A percentile compares a stretch with the other conserved stretches of the same genome.
These are phyloP conservation scores for Coniophora puteana DNA, from an alignment of 1,284 basidiomycete genomes.

Conservation along the genomic window DNA sequence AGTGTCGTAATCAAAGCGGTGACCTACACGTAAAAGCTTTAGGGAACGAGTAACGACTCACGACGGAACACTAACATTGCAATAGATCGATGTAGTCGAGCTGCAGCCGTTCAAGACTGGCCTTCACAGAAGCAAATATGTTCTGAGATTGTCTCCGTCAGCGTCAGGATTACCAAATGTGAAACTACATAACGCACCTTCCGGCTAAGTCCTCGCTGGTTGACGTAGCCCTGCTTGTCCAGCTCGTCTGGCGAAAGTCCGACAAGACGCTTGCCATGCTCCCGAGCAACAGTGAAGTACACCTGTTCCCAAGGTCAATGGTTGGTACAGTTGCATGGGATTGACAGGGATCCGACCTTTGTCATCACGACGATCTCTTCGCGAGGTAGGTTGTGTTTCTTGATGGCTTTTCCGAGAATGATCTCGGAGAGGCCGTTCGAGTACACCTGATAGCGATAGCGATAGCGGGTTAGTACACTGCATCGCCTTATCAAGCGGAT, in stretches of 20 bases:
- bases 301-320: slow-evolving; percentile 22
- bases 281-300: slow-evolving; percentile 32
- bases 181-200: slow-evolving; percentile 34
- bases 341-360: slow-evolving; percentile 41
- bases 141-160: slow-evolving; percentile 33
- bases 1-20: slow-evolving; percentile 27
- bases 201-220: slow-evolving; percentile 51
- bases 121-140: slow-evolving; percentile 73
- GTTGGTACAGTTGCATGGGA: not conserved
- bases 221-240: slow-evolving; percentile 51
- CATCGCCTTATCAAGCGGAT: too few species aligned
- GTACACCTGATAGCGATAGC: slow-evolving; percentile 48
- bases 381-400: slow-evolving; percentile 64
- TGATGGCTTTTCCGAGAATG: slow-evolving; percentile 79
- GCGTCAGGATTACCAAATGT: not conserved
- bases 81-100: slow-evolving; percentile 70
- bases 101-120: slow-evolving; percentile 60
- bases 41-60: not conserved
- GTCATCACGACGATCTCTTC: slow-evolving; percentile 78
- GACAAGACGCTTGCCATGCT: slow-evolving; percentile 19
- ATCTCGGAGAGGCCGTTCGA: slow-evolving; percentile 69
- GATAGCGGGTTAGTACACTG: not conserved
- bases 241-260: too few species aligned
- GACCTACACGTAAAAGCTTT: slow-evolving; percentile 12
- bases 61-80: slow-evolving; percentile 37